A percentile compares a stretch with the other conserved stretches of the same genome.
These are phyloP conservation scores for Oryza australiensis DNA, from an alignment of 176 grass and related monocot species.

Conservation along the genomic window DNA sequence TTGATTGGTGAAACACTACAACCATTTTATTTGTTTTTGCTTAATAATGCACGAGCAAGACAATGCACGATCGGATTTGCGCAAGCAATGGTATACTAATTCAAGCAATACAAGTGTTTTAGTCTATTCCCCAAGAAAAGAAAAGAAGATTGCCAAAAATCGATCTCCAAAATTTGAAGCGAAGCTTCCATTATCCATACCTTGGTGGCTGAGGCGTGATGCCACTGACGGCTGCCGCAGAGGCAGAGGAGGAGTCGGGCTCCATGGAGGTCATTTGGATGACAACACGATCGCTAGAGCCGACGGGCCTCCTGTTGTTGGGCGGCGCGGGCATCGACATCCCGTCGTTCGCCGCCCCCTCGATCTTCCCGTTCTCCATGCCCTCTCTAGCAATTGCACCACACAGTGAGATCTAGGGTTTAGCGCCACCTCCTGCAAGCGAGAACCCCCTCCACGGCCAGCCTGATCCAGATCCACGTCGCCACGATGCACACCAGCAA, in stretches of 20 bases:
- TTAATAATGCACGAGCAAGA: neutral
- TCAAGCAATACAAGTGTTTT: neutral
- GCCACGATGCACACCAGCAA: too few species aligned
- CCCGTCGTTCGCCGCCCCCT: constrained; percentile 55
- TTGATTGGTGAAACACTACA: too few species aligned
- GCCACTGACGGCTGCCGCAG: neutral
- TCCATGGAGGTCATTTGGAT: constrained; percentile 80
- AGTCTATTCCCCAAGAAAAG: too few species aligned
- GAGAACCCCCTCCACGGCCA: too few species aligned
- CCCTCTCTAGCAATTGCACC: neutral
- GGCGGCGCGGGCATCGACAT: constrained; percentile 51
- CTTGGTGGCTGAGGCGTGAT: constrained; percentile 50
- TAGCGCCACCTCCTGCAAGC: neutral
- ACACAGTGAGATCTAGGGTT: constrained; percentile 37
- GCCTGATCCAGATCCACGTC: constrained; percentile 36
- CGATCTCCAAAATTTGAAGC: neutral
- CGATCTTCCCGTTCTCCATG: constrained; percentile 90
- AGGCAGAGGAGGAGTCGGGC: constrained; percentile 42
- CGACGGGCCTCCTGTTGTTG: constrained; percentile 63
- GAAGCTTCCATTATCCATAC: constrained; percentile 17
- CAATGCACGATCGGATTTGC: neutral
- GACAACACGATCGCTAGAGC: constrained; percentile 56
- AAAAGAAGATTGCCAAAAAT: too few species aligned
- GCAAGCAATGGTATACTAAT: neutral
- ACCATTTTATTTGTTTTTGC: neutral